phyloP scores from a whole-genome alignment of 768 basidiomycete genomes.

The Russula griseocarnosa region DNA sequence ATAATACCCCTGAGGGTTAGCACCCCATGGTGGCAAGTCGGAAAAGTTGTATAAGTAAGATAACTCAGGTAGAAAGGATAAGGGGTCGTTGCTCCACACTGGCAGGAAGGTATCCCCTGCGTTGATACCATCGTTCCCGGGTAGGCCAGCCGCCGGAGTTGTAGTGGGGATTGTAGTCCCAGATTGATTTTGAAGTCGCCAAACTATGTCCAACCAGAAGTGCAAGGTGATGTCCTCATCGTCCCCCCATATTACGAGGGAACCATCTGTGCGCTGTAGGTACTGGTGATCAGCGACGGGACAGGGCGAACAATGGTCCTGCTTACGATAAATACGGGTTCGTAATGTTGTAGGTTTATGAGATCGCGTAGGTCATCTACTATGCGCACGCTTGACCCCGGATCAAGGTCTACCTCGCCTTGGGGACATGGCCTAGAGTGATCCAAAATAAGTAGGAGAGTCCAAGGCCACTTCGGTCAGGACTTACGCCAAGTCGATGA shows the following conservation, averaged over 20 bases:
- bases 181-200: background rate
- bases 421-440: background rate
- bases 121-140: background rate
- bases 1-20: too few species aligned
- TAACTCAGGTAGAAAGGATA: background rate
- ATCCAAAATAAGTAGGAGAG: background rate
- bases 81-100: background rate
- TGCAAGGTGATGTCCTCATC: background rate
- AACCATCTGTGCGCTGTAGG: slow-evolving; percentile 9
- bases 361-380: background rate
- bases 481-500: slow-evolving; percentile 12
- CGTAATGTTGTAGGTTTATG: background rate
- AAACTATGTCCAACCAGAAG: background rate
- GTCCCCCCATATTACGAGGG: slow-evolving; percentile 16
- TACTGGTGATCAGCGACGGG: background rate
- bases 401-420: background rate
- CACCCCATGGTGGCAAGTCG: background rate
- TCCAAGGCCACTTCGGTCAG: too few species aligned
- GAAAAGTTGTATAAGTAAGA: background rate
- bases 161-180: background rate
- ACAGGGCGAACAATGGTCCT: background rate
- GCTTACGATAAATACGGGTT: slow-evolving; percentile 15
- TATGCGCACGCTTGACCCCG: background rate
- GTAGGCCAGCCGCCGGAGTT: background rate
- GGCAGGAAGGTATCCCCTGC: background rate